Conservation (phyloP, 2,329 filamentous ascomycete genomes). For the Xylaria sp. region DNA sequence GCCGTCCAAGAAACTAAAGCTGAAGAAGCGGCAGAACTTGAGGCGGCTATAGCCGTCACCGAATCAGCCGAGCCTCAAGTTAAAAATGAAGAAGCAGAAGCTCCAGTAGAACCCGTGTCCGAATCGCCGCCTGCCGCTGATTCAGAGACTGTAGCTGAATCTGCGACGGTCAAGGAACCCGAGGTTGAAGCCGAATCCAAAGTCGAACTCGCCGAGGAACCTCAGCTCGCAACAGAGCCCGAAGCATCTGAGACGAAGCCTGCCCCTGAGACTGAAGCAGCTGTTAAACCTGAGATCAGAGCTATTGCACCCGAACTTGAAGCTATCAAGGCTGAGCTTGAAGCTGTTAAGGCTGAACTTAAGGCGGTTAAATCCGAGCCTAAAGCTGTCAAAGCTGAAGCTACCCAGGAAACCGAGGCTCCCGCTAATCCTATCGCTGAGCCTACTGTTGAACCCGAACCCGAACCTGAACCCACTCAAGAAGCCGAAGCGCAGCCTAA, state of each 20-base stretch:
- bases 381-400: background rate
- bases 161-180: background rate
- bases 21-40: background rate
- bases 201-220: background rate
- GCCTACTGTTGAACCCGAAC: conserved; percentile 1
- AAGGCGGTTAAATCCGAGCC: conserved; percentile 4
- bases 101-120: too few species aligned
- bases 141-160: background rate
- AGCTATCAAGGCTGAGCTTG: too few species aligned
- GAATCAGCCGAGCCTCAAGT: too few species aligned
- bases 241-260: background rate
- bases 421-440: background rate
- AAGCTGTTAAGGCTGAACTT: background rate
- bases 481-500: background rate
- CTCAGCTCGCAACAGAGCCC: background rate
- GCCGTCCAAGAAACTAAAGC: background rate
- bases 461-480: background rate
- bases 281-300: background rate
- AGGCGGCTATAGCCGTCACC: too few species aligned
- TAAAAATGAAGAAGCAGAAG: too few species aligned
- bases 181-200: background rate
- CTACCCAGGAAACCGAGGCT: background rate
- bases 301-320: too few species aligned
- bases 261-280: background rate
- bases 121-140: too few species aligned